Base-by-base conservation (phyloP, 495 filamentous ascomycete species). In the Cercophora sp. region DNA sequence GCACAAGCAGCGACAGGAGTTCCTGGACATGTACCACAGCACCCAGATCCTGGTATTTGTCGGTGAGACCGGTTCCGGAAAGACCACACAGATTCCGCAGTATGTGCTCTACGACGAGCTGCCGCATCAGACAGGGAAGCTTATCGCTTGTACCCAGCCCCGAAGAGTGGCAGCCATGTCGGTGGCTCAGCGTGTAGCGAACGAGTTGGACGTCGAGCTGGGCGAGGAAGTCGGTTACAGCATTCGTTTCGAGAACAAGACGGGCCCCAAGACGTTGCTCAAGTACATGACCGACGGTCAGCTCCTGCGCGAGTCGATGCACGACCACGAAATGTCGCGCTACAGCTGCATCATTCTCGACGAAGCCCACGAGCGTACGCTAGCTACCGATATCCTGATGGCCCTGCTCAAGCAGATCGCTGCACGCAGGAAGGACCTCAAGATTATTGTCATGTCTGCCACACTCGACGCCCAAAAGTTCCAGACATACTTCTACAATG, bases 261-360 rank as follows among this genome's bases (percentile, higher is more conserved):
- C 94, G 0, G 79, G 89, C 36, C 79, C 82, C 48, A 96, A 89
- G 70, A 99, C 94, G 8, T 80, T 96, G 32, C 74, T 99, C 42
- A 99, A 97, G 75, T 99, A 99, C 75, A 97, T 99, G 94, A 99
- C 94, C 24, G 94, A 99, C 67, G 94, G 94, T 83, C 97, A 97
- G 93, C 82, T 99, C 58, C 75, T 97, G 64, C 79, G 94, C 57
- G 94, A 99, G 74, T 91, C 94, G 26, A 99, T 99, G 94, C 84
- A 95, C 72, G 94, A 99, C 68, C 85, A 90, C 70, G 78, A 92
- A 58, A 78, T 99, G 58, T 81, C 81, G 16, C 85, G 91, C 9
- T 99, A 99, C 73, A 92, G 91, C 76, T 93, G 88, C 56, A 96
- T 99, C 64, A 99, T 99, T 65, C 84, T 99, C 52, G 94, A 99